Percentiles rank a stretch among this genome's conserved stretches.
These are phyloP conservation scores for Ensete glaucum DNA, from an alignment of 176 grass and related monocot species.

Conservation along the genomic window DNA sequence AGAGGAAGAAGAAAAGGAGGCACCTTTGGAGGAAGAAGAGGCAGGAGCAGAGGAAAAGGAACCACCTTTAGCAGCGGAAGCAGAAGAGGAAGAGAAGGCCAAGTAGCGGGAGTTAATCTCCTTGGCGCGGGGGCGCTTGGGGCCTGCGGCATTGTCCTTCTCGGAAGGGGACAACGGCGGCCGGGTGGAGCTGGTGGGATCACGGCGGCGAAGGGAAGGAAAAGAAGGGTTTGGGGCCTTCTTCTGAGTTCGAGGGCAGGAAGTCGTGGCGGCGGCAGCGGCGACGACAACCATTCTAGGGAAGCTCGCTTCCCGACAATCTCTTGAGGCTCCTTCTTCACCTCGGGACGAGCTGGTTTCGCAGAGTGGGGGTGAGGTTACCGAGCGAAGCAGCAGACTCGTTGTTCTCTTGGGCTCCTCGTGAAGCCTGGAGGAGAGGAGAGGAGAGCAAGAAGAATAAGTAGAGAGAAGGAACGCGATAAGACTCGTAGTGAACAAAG, in stretches of 20 bases:
- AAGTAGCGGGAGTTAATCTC: constrained; percentile 43
- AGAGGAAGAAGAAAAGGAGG: constrained; percentile 23
- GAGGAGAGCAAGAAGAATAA: not conserved
- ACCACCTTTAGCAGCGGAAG: not conserved
- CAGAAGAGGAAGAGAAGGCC: constrained; percentile 20
- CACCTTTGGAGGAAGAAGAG: constrained; percentile 27
- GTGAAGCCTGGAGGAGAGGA: not conserved
- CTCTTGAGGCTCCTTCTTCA: not conserved
- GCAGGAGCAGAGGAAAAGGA: constrained; percentile 4
- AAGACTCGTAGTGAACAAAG: constrained; percentile 16
- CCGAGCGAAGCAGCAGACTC: too few species aligned
- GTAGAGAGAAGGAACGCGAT: not conserved
- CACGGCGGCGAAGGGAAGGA: constrained; percentile 15
- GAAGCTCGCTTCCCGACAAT: not conserved
- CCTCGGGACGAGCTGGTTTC: not conserved
- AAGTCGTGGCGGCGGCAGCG: not conserved
- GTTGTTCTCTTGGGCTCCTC: too few species aligned
- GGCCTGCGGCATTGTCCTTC: constrained; percentile 20
- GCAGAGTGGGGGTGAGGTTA: constrained; percentile 6
- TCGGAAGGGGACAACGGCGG: constrained; percentile 17
- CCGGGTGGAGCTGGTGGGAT: constrained; percentile 27
- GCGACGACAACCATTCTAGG: not conserved
- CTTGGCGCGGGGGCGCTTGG: constrained; percentile 31
- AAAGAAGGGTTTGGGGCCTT: not conserved
- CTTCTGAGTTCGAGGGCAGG: not conserved